These are phyloP conservation scores for Fraxinus pennsylvanica DNA, from an alignment of 257 asterid species.

Conservation along the genomic window DNA sequence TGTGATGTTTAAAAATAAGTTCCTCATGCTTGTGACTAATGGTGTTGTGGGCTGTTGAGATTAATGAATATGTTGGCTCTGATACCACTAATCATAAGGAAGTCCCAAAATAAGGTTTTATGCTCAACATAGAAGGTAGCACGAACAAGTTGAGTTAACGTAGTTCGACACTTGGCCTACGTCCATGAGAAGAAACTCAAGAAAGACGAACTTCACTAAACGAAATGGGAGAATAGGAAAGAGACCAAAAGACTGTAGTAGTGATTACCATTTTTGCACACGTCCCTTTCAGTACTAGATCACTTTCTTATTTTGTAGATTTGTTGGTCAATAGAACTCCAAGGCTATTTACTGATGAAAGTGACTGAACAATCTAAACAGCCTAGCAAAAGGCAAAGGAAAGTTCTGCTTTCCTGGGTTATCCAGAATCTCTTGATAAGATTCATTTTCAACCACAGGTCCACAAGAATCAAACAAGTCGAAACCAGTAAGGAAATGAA, in stretches of 20 bases:
- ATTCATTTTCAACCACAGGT: constrained; percentile 24
- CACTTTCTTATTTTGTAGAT: constrained; percentile 29
- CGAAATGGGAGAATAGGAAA: background rate
- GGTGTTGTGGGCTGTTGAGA: constrained; percentile 28
- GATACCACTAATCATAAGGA: background rate
- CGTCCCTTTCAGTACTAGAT: constrained; percentile 30
- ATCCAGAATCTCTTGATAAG: constrained; percentile 7
- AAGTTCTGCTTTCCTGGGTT: background rate
- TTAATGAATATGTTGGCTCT: constrained; percentile 28
- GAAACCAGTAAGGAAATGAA: background rate
- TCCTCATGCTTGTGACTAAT: constrained; percentile 8
- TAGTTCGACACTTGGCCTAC: background rate
- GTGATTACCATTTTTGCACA: constrained; percentile 39
- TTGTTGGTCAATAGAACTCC: constrained; percentile 19
- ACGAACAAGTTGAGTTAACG: background rate
- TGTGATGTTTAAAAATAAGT: constrained; percentile 9
- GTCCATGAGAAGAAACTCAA: background rate
- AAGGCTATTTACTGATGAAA: constrained; percentile 42
- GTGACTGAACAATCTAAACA: constrained; percentile 43
- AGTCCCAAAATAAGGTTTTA: background rate
- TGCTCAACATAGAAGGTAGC: background rate
- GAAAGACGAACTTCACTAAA: background rate
- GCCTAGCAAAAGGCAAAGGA: constrained; percentile 3
- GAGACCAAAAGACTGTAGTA: constrained; percentile 13
- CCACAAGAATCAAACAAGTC: background rate